These are phyloP conservation scores for Talaromyces verruculosus DNA, from an alignment of 2,329 filamentous ascomycete species.

Conservation along the genomic window DNA sequence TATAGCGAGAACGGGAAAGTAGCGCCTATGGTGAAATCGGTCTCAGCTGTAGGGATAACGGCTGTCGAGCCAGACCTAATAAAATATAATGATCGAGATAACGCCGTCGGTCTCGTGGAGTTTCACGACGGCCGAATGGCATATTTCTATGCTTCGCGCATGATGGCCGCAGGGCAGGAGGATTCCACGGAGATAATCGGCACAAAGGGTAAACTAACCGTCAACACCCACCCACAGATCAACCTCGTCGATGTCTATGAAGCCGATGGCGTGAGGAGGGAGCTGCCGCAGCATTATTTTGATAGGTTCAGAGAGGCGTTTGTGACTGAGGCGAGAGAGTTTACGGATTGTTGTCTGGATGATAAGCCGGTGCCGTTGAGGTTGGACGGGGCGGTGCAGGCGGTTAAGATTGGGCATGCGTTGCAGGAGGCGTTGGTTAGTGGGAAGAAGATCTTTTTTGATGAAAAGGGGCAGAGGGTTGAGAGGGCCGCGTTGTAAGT, in stretches of 20 bases:
- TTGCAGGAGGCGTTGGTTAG: conserved; percentile 58
- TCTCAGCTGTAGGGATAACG: conserved; percentile 58
- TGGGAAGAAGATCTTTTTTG: conserved; percentile 58
- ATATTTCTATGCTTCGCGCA: conserved; percentile 63
- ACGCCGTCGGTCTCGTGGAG: conserved; percentile 64
- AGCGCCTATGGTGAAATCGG: conserved; percentile 32
- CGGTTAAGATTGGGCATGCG: conserved; percentile 32
- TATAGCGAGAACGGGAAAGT: conserved; percentile 53
- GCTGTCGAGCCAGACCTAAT: conserved; percentile 59
- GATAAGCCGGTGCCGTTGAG: not conserved
- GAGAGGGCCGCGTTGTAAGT: conserved; percentile 43
- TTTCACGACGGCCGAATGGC: conserved; percentile 65
- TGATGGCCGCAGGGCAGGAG: conserved; percentile 68
- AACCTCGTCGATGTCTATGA: not conserved
- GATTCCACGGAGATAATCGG: conserved; percentile 68
- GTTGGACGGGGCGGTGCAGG: conserved; percentile 1
- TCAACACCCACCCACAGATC: conserved; percentile 31
- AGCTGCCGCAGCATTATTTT: not conserved
- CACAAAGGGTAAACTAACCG: conserved; percentile 61
- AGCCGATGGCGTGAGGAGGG: not conserved
- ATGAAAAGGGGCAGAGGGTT: conserved; percentile 53
- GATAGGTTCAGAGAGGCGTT: not conserved
- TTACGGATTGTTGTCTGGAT: not conserved
- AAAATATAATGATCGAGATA: conserved; percentile 61
- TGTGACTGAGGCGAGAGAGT: not conserved